These are phyloP conservation scores for Lotus japonicus DNA, from an alignment of 306 rosid genomes.

Conservation along the genomic window DNA sequence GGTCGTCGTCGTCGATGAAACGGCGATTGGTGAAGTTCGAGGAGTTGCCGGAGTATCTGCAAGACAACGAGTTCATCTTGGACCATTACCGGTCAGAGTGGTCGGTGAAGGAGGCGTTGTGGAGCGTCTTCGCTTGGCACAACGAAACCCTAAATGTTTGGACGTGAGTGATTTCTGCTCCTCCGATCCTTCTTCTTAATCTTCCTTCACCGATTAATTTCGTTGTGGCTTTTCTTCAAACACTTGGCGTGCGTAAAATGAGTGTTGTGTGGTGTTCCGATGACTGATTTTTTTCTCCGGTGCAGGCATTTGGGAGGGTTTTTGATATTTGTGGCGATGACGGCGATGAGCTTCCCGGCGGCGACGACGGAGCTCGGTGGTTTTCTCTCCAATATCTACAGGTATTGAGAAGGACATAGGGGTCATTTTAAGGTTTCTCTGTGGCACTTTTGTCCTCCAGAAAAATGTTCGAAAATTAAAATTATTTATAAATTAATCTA, in stretches of 20 bases:
- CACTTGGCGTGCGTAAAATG: neutral
- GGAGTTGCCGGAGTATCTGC: slow-evolving; percentile 72
- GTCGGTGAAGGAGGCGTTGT: slow-evolving; percentile 65
- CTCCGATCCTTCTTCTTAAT: neutral
- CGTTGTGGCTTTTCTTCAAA: neutral
- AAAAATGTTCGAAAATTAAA: too few relatives aligned
- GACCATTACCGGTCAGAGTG: slow-evolving; percentile 81
- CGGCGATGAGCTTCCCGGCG: slow-evolving; percentile 41
- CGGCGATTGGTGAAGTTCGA: slow-evolving; percentile 52
- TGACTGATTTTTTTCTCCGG: neutral
- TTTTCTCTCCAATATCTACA: slow-evolving; percentile 37
- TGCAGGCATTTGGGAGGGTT: slow-evolving; percentile 75
- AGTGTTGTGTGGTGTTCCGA: neutral
- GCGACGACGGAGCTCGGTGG: slow-evolving; percentile 20
- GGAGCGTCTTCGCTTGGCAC: slow-evolving; percentile 75
- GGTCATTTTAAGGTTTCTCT: neutral
- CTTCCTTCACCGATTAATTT: neutral
- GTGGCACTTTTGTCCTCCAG: neutral
- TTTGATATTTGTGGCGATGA: slow-evolving; percentile 49
- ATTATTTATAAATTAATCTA: too few relatives aligned
- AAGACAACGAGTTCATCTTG: slow-evolving; percentile 81
- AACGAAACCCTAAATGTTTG: slow-evolving; percentile 89
- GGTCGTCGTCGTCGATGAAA: too few relatives aligned
- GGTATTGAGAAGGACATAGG: slow-evolving; percentile 31
- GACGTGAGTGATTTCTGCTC: slow-evolving; percentile 44